Percentiles rank a stretch among this genome's conserved stretches.
phyloP scores from a whole-genome alignment of 1,284 basidiomycete genomes.

The Hemileccinum hortonii region DNA sequence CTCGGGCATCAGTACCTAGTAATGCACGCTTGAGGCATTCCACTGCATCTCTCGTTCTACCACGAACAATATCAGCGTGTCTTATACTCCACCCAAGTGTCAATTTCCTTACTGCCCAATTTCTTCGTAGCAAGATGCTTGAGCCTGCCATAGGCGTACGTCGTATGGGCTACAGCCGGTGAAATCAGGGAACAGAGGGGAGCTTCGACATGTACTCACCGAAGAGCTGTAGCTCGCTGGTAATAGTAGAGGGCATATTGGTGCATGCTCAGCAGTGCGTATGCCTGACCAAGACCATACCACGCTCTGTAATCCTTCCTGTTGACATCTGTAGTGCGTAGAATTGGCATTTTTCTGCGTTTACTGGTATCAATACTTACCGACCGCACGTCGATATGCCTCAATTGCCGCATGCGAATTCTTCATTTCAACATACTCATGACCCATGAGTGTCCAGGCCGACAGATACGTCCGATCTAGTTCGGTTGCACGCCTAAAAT shows the following conservation, averaged over 20 bases:
- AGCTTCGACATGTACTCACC: conserved; percentile 46
- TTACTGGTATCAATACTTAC: conserved; percentile 46
- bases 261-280: conserved; percentile 95
- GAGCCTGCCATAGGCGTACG: conserved; percentile 92
- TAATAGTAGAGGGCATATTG: conserved; percentile 97
- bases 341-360: not conserved
- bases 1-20: conserved; percentile 78
- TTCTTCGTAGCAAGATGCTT: conserved; percentile 92
- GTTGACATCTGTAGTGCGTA: conserved; percentile 71
- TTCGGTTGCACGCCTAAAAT: conserved; percentile 91
- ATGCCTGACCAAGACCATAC: conserved; percentile 98
- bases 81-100: not conserved
- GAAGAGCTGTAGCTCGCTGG: conserved; percentile 89
- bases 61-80: conserved; percentile 6
- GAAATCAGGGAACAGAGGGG: conserved; percentile 4
- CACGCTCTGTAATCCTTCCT: conserved; percentile 97
- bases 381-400: conserved; percentile 92
- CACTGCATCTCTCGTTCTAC: conserved; percentile 75
- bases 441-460: conserved; percentile 99
- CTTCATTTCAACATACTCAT: conserved; percentile 98
- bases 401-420: conserved; percentile 99
- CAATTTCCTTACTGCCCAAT: conserved; percentile 63
- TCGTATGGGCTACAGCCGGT: conserved; percentile 79
- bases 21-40: conserved; percentile 88
- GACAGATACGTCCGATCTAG: conserved; percentile 93